Evolutionary conservation across 2,329 filamentous ascomycete species (phyloP).

Genomic region (Phoma sp.): DNA sequence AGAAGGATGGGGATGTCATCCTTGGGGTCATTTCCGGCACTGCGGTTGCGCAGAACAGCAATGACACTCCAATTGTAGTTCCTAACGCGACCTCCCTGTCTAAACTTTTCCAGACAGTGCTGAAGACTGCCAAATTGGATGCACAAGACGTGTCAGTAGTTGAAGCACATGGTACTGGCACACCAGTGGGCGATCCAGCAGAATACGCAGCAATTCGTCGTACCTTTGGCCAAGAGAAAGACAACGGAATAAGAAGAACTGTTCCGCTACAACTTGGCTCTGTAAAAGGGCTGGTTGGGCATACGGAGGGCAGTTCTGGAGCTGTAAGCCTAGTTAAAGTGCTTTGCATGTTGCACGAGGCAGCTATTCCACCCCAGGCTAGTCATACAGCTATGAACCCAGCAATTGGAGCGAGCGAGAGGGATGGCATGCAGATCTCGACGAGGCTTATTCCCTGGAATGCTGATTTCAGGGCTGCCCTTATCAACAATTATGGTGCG

Average conservation of each 20-base stretch:
- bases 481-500: constrained; percentile 49
- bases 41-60: constrained; percentile 23
- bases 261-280: constrained; percentile 32
- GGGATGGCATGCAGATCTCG: constrained; percentile 24
- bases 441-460: constrained; percentile 18
- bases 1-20: constrained; percentile 59
- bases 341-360: constrained; percentile 31
- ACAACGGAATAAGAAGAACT: neutral
- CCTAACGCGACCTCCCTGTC: constrained; percentile 22
- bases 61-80: constrained; percentile 15
- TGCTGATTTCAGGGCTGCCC: constrained; percentile 6
- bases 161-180: constrained; percentile 29
- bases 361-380: constrained; percentile 31
- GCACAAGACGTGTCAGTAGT: constrained; percentile 14
- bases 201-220: constrained; percentile 27
- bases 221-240: constrained; percentile 21
- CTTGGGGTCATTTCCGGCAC: constrained; percentile 51
- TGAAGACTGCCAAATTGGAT: constrained; percentile 10
- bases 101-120: constrained; percentile 16
- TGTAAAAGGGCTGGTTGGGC: constrained; percentile 43
- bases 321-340: constrained; percentile 37
- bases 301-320: constrained; percentile 34
- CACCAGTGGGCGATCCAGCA: constrained; percentile 21
- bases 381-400: constrained; percentile 24
- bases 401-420: constrained; percentile 9